A percentile compares a stretch with the other conserved stretches of the same genome.
These are phyloP conservation scores for Alternaria metachromatica DNA, from an alignment of 2,329 filamentous ascomycete species.

Conservation along the genomic window DNA sequence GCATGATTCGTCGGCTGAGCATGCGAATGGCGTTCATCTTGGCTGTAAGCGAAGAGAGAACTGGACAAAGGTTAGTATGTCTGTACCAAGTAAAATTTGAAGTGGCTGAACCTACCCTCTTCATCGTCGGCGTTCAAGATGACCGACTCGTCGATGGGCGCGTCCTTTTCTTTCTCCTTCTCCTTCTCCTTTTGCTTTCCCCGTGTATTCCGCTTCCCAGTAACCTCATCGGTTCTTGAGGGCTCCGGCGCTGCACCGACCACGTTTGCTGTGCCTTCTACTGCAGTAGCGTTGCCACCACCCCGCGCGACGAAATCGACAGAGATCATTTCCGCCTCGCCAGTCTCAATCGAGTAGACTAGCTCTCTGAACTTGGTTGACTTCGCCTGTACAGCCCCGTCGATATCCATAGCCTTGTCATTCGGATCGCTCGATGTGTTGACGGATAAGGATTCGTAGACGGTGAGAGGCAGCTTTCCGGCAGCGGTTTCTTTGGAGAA, in stretches of 20 bases:
- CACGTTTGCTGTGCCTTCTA: conserved; percentile 41
- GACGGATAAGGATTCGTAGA: conserved; percentile 78
- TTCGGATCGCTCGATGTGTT: conserved; percentile 40
- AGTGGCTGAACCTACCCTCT: conserved; percentile 58
- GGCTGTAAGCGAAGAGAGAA: conserved; percentile 74
- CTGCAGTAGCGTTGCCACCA: conserved; percentile 77
- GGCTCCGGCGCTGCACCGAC: conserved; percentile 16
- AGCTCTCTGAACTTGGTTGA: conserved; percentile 79
- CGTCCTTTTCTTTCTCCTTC: conserved; percentile 44
- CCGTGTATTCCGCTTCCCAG: conserved; percentile 59
- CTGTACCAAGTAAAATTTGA: neutral
- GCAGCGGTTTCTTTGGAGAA: conserved; percentile 63
- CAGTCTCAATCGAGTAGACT: conserved; percentile 87
- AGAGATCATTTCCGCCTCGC: conserved; percentile 96
- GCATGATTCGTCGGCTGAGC: conserved; percentile 69
- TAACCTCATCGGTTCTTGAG: conserved; percentile 51
- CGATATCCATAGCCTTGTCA: conserved; percentile 62
- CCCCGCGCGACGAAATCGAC: conserved; percentile 91
- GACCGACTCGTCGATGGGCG: conserved; percentile 41
- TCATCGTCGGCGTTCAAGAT: conserved; percentile 67
- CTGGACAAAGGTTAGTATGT: conserved; percentile 39
- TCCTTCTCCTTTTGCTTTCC: conserved; percentile 59
- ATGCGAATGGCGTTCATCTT: conserved; percentile 95
- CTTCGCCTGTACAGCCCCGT: conserved; percentile 62
- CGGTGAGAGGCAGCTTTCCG: conserved; percentile 84